Conservation (phyloP, 2,329 filamentous ascomycete genomes). For the Xylaria sp. region DNA sequence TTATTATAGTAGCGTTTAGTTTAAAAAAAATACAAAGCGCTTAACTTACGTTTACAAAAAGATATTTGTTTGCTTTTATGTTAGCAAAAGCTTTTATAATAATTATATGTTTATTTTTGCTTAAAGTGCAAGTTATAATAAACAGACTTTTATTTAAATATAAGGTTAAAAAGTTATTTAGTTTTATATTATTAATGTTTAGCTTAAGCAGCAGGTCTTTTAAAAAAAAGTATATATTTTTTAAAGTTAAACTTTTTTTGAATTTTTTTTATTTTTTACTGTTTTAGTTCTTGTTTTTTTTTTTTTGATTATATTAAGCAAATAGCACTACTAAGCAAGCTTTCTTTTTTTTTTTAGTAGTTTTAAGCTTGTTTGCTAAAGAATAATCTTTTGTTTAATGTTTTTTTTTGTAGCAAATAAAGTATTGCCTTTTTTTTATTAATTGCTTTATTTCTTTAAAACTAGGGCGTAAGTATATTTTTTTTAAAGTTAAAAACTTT, state of each 20-base stretch:
- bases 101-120: neutral
- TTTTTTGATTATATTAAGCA: neutral
- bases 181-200: constrained; percentile 1
- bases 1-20: neutral
- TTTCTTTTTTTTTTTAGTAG: neutral
- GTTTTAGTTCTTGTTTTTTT: neutral
- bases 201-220: neutral
- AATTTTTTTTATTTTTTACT: no score
- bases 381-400: neutral
- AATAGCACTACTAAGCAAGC: neutral
- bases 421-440: neutral
- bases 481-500: no score
- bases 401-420: neutral
- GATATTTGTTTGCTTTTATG: neutral
- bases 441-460: neutral
- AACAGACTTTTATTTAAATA: neutral
- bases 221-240: neutral
- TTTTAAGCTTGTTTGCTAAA: neutral
- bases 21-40: neutral
- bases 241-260: neutral
- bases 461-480: neutral
- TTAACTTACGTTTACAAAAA: neutral
- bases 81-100: neutral
- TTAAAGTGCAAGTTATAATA: neutral
- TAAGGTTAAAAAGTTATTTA: neutral